Conservation (phyloP, 345 rosid species). For the Eucalyptus sideroxylon region DNA sequence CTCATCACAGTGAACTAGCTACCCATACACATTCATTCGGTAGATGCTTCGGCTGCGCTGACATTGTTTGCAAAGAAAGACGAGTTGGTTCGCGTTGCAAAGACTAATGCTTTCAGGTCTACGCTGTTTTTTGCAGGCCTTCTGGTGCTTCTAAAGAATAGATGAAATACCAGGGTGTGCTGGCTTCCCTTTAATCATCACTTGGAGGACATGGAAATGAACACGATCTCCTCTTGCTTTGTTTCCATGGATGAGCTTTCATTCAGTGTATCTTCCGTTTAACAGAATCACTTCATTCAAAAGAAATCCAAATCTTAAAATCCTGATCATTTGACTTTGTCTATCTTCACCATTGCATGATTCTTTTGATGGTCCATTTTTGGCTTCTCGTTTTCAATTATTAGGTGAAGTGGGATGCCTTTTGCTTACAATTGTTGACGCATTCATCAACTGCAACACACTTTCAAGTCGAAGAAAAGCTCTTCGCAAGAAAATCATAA, state of each 20-base stretch:
- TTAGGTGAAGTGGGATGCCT: background rate
- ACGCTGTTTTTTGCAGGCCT: background rate
- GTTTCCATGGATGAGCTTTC: background rate
- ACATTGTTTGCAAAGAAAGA: background rate
- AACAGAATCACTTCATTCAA: background rate
- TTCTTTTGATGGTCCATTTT: background rate
- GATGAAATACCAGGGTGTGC: background rate
- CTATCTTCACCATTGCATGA: background rate
- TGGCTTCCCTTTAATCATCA: background rate
- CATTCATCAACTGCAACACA: background rate
- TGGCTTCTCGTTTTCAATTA: background rate
- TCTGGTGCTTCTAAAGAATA: slow-evolving; percentile 1
- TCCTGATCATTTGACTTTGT: background rate
- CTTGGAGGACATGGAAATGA: background rate
- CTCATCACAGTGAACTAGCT: background rate
- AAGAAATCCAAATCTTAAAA: background rate
- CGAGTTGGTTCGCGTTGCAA: fast-evolving
- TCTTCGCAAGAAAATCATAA: background rate
- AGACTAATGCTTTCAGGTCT: background rate
- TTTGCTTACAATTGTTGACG: fast-evolving
- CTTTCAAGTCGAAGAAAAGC: background rate
- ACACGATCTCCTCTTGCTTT: background rate
- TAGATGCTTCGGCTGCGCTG: background rate
- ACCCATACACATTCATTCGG: background rate
- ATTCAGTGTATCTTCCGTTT: background rate